These are phyloP conservation scores for Tulasnella sp. DNA, from an alignment of 768 basidiomycete species.

Conservation along the genomic window DNA sequence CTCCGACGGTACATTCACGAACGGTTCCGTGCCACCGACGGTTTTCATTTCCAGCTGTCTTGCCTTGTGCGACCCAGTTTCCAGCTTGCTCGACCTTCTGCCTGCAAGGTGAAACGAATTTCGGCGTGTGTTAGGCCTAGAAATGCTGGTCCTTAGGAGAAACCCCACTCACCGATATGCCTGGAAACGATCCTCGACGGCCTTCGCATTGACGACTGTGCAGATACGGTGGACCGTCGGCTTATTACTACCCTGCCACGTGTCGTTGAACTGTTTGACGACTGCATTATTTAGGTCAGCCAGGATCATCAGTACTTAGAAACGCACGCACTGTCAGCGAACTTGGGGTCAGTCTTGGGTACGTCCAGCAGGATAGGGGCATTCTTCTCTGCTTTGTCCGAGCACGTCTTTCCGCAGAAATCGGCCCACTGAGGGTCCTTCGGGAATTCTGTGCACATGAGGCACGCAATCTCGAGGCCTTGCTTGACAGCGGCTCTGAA, in stretches of 20 bases:
- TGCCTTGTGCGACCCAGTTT: neutral
- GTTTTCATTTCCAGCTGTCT: neutral
- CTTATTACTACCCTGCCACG: neutral
- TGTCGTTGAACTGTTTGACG: conserved; percentile 4
- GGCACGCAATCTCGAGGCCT: conserved; percentile 13
- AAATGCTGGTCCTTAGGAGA: neutral
- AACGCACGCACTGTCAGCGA: conserved; percentile 14
- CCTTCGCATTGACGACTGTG: conserved; percentile 15
- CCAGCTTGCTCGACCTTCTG: conserved; percentile 2
- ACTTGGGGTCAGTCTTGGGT: conserved; percentile 11
- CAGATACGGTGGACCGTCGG: neutral
- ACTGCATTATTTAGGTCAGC: neutral
- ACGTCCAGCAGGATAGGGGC: conserved; percentile 19
- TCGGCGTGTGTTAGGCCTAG: neutral
- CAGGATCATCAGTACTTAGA: neutral
- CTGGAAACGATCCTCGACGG: neutral
- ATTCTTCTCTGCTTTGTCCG: neutral
- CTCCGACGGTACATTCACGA: conserved; percentile 1
- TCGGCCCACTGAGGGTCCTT: neutral
- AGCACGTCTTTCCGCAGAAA: conserved; percentile 12
- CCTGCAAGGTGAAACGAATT: neutral
- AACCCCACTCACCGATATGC: neutral
- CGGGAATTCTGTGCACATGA: conserved; percentile 12
- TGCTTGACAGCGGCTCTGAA: conserved; percentile 14
- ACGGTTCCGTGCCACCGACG: conserved; percentile 5